Conservation (phyloP, 768 basidiomycete genomes). For the Cubamyces sp. region DNA sequence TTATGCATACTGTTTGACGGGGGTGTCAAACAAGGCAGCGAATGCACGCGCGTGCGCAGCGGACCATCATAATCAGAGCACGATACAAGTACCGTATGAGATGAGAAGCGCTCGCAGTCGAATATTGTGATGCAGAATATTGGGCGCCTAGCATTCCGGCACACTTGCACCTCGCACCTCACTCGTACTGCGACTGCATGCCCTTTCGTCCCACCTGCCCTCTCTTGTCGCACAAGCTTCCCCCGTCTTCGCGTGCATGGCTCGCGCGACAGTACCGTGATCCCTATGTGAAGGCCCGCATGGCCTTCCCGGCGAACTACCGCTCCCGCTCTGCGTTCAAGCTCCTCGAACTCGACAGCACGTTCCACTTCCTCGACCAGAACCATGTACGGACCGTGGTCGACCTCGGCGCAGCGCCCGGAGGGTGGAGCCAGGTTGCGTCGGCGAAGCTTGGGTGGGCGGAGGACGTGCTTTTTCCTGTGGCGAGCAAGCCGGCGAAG, state of each 20-base stretch:
- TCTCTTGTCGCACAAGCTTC: conserved; percentile 35
- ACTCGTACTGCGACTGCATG: no score
- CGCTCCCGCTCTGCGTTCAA: conserved; percentile 93
- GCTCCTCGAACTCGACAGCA: conserved; percentile 75
- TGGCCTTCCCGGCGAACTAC: conserved; percentile 50
- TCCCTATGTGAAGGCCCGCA: conserved; percentile 68
- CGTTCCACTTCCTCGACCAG: conserved; percentile 56
- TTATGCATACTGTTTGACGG: no score
- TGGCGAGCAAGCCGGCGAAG: neutral
- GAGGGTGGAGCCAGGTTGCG: conserved; percentile 92
- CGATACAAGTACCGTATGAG: no score
- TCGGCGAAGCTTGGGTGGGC: conserved; percentile 62
- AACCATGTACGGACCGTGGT: conserved; percentile 66
- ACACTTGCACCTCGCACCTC: no score
- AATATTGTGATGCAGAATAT: no score
- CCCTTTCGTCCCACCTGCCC: conserved; percentile 42
- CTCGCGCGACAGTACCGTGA: conserved; percentile 70
- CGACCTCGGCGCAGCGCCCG: conserved; percentile 91
- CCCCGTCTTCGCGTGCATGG: conserved; percentile 60
- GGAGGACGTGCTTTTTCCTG: neutral
- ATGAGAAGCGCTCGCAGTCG: no score
- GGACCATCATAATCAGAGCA: no score
- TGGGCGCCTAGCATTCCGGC: no score
- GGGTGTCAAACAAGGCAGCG: no score
- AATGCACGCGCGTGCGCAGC: no score